Conservation (phyloP, 1,139 yeast species). For the Zygotorulaspora mrakii region DNA sequence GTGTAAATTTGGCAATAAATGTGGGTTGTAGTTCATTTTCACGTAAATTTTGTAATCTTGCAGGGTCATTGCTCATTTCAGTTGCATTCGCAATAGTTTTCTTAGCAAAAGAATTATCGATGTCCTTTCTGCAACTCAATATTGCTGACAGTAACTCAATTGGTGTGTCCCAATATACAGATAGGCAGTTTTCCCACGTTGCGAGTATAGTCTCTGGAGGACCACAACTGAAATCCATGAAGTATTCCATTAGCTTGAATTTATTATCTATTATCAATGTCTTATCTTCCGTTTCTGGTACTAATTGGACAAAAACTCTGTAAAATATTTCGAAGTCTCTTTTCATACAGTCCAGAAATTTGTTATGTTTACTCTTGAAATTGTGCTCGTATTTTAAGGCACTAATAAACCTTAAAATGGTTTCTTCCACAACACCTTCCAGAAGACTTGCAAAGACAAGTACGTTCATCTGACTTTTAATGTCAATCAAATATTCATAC, state of each 20-base stretch:
- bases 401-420: conserved; percentile 46
- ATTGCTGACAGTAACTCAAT: conserved; percentile 58
- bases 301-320: conserved; percentile 52
- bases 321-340: conserved; percentile 67
- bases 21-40: conserved; percentile 24
- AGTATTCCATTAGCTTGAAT: conserved; percentile 65
- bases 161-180: conserved; percentile 63
- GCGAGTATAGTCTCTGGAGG: conserved; percentile 49
- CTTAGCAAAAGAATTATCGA: conserved; percentile 33
- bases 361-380: conserved; percentile 40
- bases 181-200: conserved; percentile 56
- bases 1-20: conserved; percentile 28
- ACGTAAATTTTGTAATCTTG: conserved; percentile 19
- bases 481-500: conserved; percentile 69
- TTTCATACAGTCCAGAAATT: conserved; percentile 54
- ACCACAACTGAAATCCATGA: conserved; percentile 64
- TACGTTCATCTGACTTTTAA: conserved; percentile 46
- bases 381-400: conserved; percentile 44
- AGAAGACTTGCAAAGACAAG: conserved; percentile 50
- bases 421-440: conserved; percentile 50
- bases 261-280: conserved; percentile 44
- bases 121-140: conserved; percentile 41
- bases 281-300: conserved; percentile 42
- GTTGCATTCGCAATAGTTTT: conserved; percentile 25
- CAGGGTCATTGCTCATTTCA: conserved; percentile 21